Evolutionary conservation across 2,329 filamentous ascomycete species (phyloP).

Genomic region (Alternaria viburni): DNA sequence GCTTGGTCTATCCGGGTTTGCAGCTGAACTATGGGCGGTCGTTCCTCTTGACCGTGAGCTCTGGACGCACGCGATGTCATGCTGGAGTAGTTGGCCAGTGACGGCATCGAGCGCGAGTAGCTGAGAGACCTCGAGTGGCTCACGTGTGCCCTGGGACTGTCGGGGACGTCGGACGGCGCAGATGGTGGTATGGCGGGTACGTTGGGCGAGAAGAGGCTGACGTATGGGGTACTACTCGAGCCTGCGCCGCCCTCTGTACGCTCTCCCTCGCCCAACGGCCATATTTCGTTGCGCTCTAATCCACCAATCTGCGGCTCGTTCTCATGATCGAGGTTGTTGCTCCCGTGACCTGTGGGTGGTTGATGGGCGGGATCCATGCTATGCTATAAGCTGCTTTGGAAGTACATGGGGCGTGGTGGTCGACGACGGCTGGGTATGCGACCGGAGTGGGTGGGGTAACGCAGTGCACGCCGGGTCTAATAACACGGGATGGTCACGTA

Average conservation of each 20-base stretch:
- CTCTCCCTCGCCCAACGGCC: slow-evolving; percentile 16
- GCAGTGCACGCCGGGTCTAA: neutral
- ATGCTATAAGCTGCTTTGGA: slow-evolving; percentile 6
- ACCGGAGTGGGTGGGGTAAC: slow-evolving; percentile 6
- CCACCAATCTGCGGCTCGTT: slow-evolving; percentile 1
- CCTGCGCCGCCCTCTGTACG: slow-evolving; percentile 11
- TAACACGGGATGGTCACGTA: neutral
- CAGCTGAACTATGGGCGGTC: slow-evolving; percentile 37
- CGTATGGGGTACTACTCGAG: slow-evolving; percentile 22
- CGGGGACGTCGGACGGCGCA: slow-evolving; percentile 12
- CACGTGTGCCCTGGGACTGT: slow-evolving; percentile 14
- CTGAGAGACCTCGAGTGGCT: slow-evolving; percentile 22
- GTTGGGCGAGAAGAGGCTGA: slow-evolving; percentile 38
- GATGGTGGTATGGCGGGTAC: slow-evolving; percentile 24
- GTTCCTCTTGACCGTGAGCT: slow-evolving; percentile 36
- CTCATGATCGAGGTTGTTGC: slow-evolving; percentile 17
- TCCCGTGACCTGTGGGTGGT: slow-evolving; percentile 19
- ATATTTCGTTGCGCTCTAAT: slow-evolving; percentile 18
- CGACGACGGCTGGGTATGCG: neutral
- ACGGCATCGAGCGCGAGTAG: slow-evolving; percentile 38
- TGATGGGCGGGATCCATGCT: slow-evolving; percentile 26
- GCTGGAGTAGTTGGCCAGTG: slow-evolving; percentile 29
- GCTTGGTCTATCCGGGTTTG: slow-evolving; percentile 49
- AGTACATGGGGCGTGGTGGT: slow-evolving; percentile 12
- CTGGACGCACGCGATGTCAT: slow-evolving; percentile 38